phyloP scores from a whole-genome alignment of 805 yeast species.

The Saturnispora halmiae region DNA sequence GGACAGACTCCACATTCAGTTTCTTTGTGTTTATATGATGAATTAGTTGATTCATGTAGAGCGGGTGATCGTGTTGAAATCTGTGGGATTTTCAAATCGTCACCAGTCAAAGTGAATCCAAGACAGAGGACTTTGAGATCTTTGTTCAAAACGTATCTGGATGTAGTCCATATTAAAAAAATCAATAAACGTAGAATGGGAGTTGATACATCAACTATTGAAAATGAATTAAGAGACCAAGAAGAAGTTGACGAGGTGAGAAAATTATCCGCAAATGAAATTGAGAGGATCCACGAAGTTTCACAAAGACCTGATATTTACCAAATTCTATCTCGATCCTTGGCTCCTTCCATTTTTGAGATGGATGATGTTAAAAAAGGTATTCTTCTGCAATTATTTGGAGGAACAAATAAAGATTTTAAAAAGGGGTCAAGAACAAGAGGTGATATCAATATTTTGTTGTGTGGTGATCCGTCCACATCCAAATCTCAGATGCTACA shows the following conservation, averaged over 20 bases:
- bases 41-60: slow-evolving; percentile 84
- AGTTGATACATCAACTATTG: slow-evolving; percentile 64
- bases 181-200: slow-evolving; percentile 76
- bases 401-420: slow-evolving; percentile 88
- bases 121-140: slow-evolving; percentile 75
- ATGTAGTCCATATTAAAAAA: slow-evolving; percentile 87
- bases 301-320: slow-evolving; percentile 71
- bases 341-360: slow-evolving; percentile 96
- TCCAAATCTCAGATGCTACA: slow-evolving; percentile 90
- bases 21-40: slow-evolving; percentile 90
- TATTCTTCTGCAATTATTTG: slow-evolving; percentile 81
- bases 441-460: slow-evolving; percentile 85
- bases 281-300: slow-evolving; percentile 50
- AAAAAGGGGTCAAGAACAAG: slow-evolving; percentile 88
- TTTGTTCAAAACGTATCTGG: slow-evolving; percentile 85
- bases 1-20: slow-evolving; percentile 98
- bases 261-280: slow-evolving; percentile 58
- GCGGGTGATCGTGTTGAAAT: slow-evolving; percentile 97
- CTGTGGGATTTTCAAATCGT: slow-evolving; percentile 88
- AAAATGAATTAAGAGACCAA: slow-evolving; percentile 48
- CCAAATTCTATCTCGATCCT: slow-evolving; percentile 75
- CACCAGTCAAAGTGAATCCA: slow-evolving; percentile 83
- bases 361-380: slow-evolving; percentile 97
- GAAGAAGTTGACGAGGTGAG: slow-evolving; percentile 72
- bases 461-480: slow-evolving; percentile 98